phyloP scores from a whole-genome alignment of 2,329 filamentous ascomycete species.

The Incumbomyces delicatus region DNA sequence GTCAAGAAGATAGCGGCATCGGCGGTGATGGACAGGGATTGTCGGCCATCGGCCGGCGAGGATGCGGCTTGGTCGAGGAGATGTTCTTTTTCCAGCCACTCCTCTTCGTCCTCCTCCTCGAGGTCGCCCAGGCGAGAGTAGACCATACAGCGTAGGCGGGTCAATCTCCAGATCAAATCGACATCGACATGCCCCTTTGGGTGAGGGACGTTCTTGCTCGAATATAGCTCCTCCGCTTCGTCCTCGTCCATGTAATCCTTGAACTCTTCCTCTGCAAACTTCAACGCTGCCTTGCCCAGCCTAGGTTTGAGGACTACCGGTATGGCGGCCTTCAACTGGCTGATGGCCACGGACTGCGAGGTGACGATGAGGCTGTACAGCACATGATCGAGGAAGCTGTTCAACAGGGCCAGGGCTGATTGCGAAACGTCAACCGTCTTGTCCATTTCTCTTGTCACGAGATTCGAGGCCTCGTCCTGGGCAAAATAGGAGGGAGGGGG shows the following conservation, averaged over 20 bases:
- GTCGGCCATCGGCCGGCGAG: conserved; percentile 33
- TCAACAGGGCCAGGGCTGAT: conserved; percentile 67
- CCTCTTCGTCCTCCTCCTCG: conserved; percentile 95
- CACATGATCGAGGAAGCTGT: conserved; percentile 86
- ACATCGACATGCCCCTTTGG: conserved; percentile 65
- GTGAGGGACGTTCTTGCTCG: conserved; percentile 43
- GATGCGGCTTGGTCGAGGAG: conserved; percentile 46
- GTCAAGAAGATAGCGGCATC: conserved; percentile 93
- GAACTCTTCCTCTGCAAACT: conserved; percentile 75
- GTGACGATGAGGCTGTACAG: conserved; percentile 80
- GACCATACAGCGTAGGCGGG: conserved; percentile 90
- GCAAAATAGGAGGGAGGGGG: conserved; percentile 84
- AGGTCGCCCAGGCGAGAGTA: conserved; percentile 93
- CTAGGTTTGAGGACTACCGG: conserved; percentile 80
- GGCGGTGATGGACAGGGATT: conserved; percentile 59
- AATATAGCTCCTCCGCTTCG: conserved; percentile 55
- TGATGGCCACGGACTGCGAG: conserved; percentile 67
- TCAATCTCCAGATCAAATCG: conserved; percentile 90
- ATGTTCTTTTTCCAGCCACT: conserved; percentile 71
- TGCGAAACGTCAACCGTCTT: conserved; percentile 64
- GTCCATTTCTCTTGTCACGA: conserved; percentile 81
- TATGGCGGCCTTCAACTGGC: conserved; percentile 69
- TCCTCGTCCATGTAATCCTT: conserved; percentile 74
- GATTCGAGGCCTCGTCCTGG: conserved; percentile 75
- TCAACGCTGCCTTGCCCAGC: conserved; percentile 73